Evolutionary conservation across 116 monocot species (phyloP).

Genomic region (Trichopus zeylanicus): DNA sequence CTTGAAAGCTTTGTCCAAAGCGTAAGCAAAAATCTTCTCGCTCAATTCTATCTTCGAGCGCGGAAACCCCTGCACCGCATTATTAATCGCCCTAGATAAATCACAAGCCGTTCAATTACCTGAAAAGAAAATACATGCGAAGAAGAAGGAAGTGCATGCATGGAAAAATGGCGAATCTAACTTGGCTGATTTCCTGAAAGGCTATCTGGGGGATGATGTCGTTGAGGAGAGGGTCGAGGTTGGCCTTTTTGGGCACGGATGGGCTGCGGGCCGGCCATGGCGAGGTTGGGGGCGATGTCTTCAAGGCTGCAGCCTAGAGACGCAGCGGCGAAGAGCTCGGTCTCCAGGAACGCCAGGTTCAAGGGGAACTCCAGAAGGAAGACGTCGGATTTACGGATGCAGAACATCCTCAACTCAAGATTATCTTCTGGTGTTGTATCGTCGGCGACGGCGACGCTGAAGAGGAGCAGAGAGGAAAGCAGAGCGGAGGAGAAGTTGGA

Average conservation of each 20-base stretch:
- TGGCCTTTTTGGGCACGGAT: constrained; percentile 33
- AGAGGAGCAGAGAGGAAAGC: constrained; percentile 12
- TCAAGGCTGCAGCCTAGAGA: constrained; percentile 44
- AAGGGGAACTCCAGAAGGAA: constrained; percentile 43
- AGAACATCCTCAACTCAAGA: too few species aligned
- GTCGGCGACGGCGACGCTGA: too few species aligned
- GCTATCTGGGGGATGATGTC: too few species aligned
- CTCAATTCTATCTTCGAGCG: constrained; percentile 50
- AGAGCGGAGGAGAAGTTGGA: background rate
- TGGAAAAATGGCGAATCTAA: too few species aligned
- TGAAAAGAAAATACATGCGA: too few species aligned
- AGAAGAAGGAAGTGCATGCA: too few species aligned
- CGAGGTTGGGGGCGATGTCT: constrained; percentile 25
- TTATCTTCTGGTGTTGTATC: too few species aligned
- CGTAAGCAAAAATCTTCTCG: constrained; percentile 20
- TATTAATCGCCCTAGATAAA: constrained; percentile 41
- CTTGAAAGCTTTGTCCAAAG: constrained; percentile 26
- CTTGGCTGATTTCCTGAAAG: constrained; percentile 24
- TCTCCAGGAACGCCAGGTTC: constrained; percentile 50
- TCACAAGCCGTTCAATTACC: too few species aligned
- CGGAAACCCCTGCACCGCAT: constrained; percentile 29
- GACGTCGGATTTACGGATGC: constrained; percentile 19
- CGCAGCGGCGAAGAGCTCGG: constrained; percentile 48
- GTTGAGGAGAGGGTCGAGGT: constrained; percentile 22
- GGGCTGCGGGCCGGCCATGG: constrained; percentile 44